Conservation (phyloP, 225 moss, liverwort and hornwort genomes). For the Anthoceros angustus region DNA sequence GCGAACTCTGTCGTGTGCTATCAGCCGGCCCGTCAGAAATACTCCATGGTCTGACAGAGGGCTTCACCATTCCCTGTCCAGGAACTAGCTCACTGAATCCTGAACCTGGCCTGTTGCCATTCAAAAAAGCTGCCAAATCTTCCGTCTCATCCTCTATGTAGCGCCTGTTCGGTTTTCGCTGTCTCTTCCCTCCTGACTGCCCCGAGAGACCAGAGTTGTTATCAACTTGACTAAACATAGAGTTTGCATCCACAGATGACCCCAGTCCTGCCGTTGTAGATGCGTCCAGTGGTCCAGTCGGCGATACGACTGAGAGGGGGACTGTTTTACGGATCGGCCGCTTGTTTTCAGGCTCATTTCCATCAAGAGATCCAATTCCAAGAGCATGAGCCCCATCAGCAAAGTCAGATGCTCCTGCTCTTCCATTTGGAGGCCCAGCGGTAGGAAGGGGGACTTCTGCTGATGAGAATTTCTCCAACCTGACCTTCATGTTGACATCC, state of each 20-base stretch:
- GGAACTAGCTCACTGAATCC: constrained; percentile 16
- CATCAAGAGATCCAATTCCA: constrained; percentile 16
- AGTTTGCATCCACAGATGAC: not conserved
- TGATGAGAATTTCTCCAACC: constrained; percentile 37
- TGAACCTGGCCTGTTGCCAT: constrained; percentile 33
- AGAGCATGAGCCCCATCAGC: constrained; percentile 29
- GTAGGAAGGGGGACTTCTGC: constrained; percentile 66
- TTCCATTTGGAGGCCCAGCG: constrained; percentile 18
- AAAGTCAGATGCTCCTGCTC: constrained; percentile 23
- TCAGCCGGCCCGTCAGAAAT: not conserved
- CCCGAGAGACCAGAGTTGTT: constrained; percentile 7
- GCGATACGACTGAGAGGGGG: constrained; percentile 34
- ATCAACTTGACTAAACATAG: not conserved
- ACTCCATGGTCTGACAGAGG: not conserved
- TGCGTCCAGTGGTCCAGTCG: constrained; percentile 39
- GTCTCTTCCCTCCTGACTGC: constrained; percentile 58
- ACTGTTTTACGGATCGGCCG: constrained; percentile 28
- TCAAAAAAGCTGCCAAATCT: constrained; percentile 21
- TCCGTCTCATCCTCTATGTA: constrained; percentile 80
- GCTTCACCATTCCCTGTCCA: not conserved
- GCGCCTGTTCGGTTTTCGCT: constrained; percentile 84
- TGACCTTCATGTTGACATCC: constrained; percentile 36
- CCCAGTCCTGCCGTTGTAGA: constrained; percentile 9
- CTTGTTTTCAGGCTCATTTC: constrained; percentile 37
- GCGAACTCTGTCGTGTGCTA: not conserved